Base-by-base conservation (phyloP, 495 filamentous ascomycete genomes). In the Penicillium robsamsonii region DNA sequence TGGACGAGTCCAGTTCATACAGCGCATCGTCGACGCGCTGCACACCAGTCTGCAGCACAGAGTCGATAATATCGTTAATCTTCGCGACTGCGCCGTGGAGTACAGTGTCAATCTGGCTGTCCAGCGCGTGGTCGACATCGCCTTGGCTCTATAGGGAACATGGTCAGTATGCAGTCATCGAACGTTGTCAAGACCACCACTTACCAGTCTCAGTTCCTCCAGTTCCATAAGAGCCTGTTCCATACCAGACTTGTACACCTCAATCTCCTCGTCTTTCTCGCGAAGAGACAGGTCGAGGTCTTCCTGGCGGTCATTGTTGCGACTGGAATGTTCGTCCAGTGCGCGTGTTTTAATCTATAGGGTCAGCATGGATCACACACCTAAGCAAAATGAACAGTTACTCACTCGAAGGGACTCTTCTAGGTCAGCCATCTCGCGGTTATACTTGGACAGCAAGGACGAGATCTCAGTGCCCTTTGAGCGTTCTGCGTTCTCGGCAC, bases 21-120 rank as follows among this genome's bases (percentile, higher is more conserved):
- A 98, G 74, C 48, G 94, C 91, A 72, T 98, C 94, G 65, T 98
- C 94, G 42, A 98, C 92, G 38, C 94, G 88, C 71, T 92, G 87
- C 50, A 97, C 91, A 67, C 91, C 95, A 48, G 90, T 85, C 72
- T 96, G 91, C 35, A 98, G 79, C 33, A 98, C 94, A 4, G 94
- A 95, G 73, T 98, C 94, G 63, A 98, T 96, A 57, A 97, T 96
- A 50, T 96, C 92, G 78, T 93, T 92, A 73, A 98, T 90, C 79
- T 96, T 96, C 58, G 87, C 84, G 33, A 96, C 81, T 55, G 91
- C 91, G 48, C 87, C 85, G 44, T 92, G 81, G 43, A 97, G 81
- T 56, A 97, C 78, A 42, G 86, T 87, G 69, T 97, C 94, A 53
- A 98, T 87, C 74, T 96, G 90, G 27, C 89, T 87, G 66, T 98